Base-by-base conservation (phyloP, 306 rosid genomes). In the Urtica urens region DNA sequence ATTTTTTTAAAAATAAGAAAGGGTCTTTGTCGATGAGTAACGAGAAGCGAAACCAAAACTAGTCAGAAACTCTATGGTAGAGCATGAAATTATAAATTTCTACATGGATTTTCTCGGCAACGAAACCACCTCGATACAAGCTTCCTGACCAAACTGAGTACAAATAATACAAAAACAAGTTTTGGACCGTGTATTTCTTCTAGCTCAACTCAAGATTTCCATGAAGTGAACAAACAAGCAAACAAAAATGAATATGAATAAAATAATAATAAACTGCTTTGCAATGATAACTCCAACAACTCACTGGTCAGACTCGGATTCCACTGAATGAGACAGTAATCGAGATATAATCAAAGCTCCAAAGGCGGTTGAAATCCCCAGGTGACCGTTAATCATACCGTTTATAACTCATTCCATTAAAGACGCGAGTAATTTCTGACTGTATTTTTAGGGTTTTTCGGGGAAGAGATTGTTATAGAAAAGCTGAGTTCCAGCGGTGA, bases 401-500 rank as follows among this genome's bases (percentile, higher is more conserved):
- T 38, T 24, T 22, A 25, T 1, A 18, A n/a, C 40, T 30, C 11
- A 28, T 26, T 28, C 34, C 53, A 16, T 23, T 5, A 29, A 7
- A 35, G 27, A 49, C 33, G 28, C 49, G 49, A 40, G 24, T 10
- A 38, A 42, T 34, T 33, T 39, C 43, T 47, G 55, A 26, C 49
- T 46, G 59, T n/a, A 51, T 38, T 22, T 30, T 62, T 57, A 62
- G 69, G 66, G 70, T 65, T 57, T 58, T 25, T 23, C 41, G 28
- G 25, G 63, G 30, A 39, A 21, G 47, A 25, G 30, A 16, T 0
- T 13, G n/a, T 35, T 35, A 35, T 35, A 26, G 3, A 16, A 11
- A 22, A 17, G 5, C 9, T 25, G 64, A 29, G 31, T 6, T 20
- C 42, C 14, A 9, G 47, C n/a, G 19, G 51, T 20, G 25, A n/a